Evolutionary conservation across 164 flowering plant genomes (phyloP).

Genomic region (Magnolia changhungtana): DNA sequence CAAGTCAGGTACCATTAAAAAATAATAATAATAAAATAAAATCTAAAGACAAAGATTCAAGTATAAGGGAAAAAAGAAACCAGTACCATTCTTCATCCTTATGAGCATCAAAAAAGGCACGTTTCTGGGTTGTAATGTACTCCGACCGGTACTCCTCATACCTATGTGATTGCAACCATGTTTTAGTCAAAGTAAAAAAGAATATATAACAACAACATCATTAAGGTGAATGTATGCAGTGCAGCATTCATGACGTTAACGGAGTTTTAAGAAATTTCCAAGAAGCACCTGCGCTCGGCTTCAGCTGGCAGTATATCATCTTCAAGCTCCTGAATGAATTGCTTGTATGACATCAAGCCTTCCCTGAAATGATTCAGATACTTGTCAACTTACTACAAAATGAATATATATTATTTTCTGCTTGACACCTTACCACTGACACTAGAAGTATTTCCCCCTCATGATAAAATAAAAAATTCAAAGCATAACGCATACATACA

Average conservation of each 20-base stretch:
- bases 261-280: not conserved
- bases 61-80: not conserved
- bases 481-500: not conserved
- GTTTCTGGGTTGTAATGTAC: constrained; percentile 91
- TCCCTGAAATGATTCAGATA: constrained; percentile 50
- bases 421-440: not conserved
- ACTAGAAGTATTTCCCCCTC: not conserved
- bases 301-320: constrained; percentile 97
- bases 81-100: constrained; percentile 93
- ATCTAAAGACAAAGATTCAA: not conserved
- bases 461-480: no score
- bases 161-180: constrained; percentile 31
- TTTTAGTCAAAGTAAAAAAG: not conserved
- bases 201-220: not conserved
- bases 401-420: not conserved
- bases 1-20: constrained; percentile 14
- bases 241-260: not conserved
- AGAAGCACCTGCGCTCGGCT: constrained; percentile 87
- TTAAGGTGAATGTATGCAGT: not conserved
- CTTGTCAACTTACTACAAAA: not conserved
- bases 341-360: constrained; percentile 98
- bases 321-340: constrained; percentile 98
- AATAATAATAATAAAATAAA: not conserved
- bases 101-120: constrained; percentile 80
- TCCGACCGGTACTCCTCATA: constrained; percentile 94